A percentile compares a stretch with the other conserved stretches of the same genome.
Conservation (phyloP, 345 rosid species). For the Eucalyptus shirleyi region DNA sequence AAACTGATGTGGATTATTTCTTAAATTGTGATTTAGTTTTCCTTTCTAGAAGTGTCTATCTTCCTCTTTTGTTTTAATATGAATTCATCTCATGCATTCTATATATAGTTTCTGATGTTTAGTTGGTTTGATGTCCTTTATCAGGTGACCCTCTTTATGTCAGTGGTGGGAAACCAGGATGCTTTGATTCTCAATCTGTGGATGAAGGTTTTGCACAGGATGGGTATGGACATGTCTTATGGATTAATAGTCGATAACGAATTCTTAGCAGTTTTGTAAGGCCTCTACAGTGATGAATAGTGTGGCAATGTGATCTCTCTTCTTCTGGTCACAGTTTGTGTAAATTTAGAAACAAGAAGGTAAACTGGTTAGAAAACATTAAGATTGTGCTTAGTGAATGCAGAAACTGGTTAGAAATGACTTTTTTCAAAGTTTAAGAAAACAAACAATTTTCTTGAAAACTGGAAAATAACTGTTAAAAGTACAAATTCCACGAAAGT, state of each 20-base stretch:
- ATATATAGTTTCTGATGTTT: neutral
- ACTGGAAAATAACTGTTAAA: neutral
- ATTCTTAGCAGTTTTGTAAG: neutral
- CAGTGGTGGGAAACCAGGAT: constrained; percentile 58
- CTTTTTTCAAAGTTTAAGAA: neutral
- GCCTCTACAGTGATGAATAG: neutral
- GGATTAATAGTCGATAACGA: neutral
- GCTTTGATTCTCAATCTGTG: constrained; percentile 22
- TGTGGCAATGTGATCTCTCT: neutral
- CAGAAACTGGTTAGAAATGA: neutral
- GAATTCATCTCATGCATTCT: neutral
- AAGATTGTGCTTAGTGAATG: neutral
- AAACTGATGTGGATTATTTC: neutral
- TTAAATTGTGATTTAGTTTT: neutral
- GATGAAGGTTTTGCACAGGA: constrained; percentile 51
- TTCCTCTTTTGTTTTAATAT: neutral
- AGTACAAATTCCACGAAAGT: neutral
- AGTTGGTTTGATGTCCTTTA: neutral
- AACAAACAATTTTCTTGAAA: neutral
- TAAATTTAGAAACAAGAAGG: neutral
- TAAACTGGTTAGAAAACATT: neutral
- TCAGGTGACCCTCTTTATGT: constrained; percentile 80
- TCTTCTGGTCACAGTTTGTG: neutral
- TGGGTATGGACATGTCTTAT: constrained; percentile 30
- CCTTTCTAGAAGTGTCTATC: neutral